Evolutionary conservation across 208 protist genomes (phyloP).

Genomic region (Leishmania aethiopica): DNA sequence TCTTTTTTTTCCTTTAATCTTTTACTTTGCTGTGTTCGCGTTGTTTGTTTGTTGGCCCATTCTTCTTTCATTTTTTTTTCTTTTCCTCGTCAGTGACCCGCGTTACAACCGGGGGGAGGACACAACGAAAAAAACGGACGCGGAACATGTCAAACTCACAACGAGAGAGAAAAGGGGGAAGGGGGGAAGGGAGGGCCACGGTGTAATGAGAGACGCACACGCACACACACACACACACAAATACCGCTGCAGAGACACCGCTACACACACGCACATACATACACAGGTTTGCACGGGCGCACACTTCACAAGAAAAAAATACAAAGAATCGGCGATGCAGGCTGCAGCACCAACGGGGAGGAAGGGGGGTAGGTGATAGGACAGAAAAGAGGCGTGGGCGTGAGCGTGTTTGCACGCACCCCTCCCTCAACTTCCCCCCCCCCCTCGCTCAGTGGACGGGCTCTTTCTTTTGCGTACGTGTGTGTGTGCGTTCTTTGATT

Average conservation of each 20-base stretch:
- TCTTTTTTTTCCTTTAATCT: not conserved
- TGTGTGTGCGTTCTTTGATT: not conserved
- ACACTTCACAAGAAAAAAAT: not conserved
- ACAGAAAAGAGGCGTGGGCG: not conserved
- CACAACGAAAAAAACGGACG: not conserved
- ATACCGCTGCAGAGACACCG: not conserved
- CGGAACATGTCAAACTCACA: not conserved
- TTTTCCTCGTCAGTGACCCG: not conserved
- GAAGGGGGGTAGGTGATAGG: not conserved
- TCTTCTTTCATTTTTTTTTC: not conserved
- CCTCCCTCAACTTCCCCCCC: not conserved
- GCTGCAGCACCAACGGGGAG: not conserved
- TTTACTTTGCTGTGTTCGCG: not conserved
- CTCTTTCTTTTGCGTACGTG: not conserved
- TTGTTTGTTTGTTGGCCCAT: not conserved
- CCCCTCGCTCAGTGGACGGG: not conserved
- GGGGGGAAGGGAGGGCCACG: not conserved
- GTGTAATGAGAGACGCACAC: not conserved
- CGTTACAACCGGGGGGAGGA: not conserved
- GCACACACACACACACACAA: slow-evolving; percentile 3
- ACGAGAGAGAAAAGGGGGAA: not conserved
- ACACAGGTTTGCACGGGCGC: not conserved
- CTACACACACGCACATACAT: not conserved
- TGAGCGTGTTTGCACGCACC: not conserved
- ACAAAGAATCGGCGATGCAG: not conserved